Evolutionary conservation across 2,329 filamentous ascomycete genomes (phyloP).

Genomic region (Lizonia empirigonia): DNA sequence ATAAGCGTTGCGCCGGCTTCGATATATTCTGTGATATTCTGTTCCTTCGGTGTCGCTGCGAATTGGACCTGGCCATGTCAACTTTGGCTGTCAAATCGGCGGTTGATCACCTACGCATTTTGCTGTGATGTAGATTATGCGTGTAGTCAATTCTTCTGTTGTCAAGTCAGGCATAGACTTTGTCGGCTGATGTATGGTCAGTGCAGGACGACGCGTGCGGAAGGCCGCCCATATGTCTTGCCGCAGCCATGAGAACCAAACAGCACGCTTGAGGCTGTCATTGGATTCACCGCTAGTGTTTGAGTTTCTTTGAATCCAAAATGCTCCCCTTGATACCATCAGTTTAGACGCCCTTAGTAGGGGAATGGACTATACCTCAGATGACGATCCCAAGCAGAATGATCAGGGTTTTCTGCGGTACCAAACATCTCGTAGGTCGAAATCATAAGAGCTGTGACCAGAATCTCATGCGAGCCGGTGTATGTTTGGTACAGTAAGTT

Average conservation of each 20-base stretch:
- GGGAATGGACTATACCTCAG: constrained; percentile 52
- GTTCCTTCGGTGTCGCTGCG: constrained; percentile 56
- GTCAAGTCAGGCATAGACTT: constrained; percentile 55
- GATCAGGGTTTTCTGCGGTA: constrained; percentile 50
- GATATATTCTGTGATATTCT: constrained; percentile 48
- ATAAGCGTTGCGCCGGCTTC: constrained; percentile 55
- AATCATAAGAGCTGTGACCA: constrained; percentile 64
- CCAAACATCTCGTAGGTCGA: constrained; percentile 70
- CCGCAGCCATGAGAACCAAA: constrained; percentile 70
- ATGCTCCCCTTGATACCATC: constrained; percentile 54
- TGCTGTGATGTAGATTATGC: constrained; percentile 61
- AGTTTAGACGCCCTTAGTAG: no score
- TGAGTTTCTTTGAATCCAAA: constrained; percentile 67
- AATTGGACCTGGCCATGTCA: constrained; percentile 54
- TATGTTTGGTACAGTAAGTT: constrained; percentile 65
- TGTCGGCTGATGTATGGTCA: constrained; percentile 64
- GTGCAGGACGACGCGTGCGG: constrained; percentile 59
- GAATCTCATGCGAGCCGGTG: constrained; percentile 61
- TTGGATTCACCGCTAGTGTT: constrained; percentile 62
- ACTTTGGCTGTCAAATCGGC: constrained; percentile 47
- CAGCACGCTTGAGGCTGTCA: constrained; percentile 61
- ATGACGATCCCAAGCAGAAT: constrained; percentile 65
- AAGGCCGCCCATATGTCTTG: constrained; percentile 71
- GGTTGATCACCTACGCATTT: constrained; percentile 60
- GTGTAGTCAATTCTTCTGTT: constrained; percentile 59